phyloP scores from a whole-genome alignment of 768 basidiomycete species.

The Solioccasus polychromus region DNA sequence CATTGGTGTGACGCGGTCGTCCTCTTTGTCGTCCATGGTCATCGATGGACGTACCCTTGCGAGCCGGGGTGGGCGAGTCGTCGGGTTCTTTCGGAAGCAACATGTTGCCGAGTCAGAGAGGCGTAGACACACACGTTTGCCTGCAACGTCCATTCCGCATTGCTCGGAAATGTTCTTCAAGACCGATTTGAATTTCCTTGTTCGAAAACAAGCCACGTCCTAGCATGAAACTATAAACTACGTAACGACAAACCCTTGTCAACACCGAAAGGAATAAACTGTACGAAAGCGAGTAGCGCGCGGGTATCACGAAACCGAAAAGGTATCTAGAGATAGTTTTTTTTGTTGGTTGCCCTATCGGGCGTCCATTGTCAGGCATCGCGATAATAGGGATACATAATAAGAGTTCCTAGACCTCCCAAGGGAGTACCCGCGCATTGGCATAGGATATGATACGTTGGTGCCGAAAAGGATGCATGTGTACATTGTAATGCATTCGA shows the following conservation, averaged over 20 bases:
- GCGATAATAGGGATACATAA: slow-evolving; percentile 24
- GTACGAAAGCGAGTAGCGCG: slow-evolving; percentile 5
- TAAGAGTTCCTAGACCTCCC: slow-evolving; percentile 9
- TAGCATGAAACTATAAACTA: no score
- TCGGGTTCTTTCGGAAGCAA: slow-evolving; percentile 1
- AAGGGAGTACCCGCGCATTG: neutral
- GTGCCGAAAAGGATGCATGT: slow-evolving; percentile 23
- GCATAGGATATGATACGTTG: slow-evolving; percentile 2
- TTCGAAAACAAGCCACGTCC: neutral
- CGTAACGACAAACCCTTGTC: slow-evolving; percentile 21
- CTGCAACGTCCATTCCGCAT: no score
- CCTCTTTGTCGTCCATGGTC: no score
- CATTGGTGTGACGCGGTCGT: no score
- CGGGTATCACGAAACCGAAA: slow-evolving; percentile 15
- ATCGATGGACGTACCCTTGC: no score
- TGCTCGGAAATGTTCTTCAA: no score
- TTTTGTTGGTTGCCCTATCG: no score
- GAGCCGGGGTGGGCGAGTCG: no score
- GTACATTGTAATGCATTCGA: slow-evolving; percentile 27
- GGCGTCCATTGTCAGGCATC: slow-evolving; percentile 10
- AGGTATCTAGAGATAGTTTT: slow-evolving; percentile 15
- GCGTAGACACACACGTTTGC: neutral
- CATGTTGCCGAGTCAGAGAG: no score
- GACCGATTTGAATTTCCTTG: neutral
- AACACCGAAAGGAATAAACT: no score